These are phyloP conservation scores for Aspergillus niger DNA, from an alignment of 2,329 filamentous ascomycete species.

Conservation along the genomic window DNA sequence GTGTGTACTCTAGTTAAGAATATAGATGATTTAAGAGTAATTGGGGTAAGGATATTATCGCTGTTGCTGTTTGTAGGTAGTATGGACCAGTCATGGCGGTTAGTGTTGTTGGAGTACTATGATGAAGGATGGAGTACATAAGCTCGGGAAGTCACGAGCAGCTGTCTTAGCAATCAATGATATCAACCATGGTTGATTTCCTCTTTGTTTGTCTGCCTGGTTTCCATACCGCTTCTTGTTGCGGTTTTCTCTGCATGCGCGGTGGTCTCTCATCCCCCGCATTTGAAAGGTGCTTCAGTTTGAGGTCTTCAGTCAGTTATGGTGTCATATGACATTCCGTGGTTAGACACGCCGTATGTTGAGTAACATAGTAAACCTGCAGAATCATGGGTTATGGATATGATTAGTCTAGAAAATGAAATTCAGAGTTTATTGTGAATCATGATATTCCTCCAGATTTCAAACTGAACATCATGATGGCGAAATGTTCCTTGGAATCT, in stretches of 20 bases:
- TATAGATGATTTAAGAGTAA: background rate
- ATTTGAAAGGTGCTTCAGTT: background rate
- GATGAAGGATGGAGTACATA: conserved; percentile 6
- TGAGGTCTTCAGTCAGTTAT: background rate
- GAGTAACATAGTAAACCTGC: background rate
- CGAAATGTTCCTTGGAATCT: background rate
- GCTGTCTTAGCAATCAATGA: background rate
- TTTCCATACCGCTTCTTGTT: background rate
- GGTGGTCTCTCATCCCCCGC: background rate
- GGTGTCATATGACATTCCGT: background rate
- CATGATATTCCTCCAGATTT: background rate
- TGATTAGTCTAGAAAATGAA: background rate
- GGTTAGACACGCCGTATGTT: background rate
- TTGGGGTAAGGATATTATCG: background rate
- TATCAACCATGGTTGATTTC: background rate
- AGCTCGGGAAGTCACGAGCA: conserved; percentile 3
- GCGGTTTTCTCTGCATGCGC: background rate
- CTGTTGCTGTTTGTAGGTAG: background rate
- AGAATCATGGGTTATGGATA: background rate
- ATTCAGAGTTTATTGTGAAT: background rate
- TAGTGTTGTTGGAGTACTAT: background rate
- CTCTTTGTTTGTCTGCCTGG: background rate
- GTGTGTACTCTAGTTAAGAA: background rate
- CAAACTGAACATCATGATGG: background rate
- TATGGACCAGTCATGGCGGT: background rate